These are phyloP conservation scores for Salix purpurea DNA, from an alignment of 345 rosid genomes.

Conservation along the genomic window DNA sequence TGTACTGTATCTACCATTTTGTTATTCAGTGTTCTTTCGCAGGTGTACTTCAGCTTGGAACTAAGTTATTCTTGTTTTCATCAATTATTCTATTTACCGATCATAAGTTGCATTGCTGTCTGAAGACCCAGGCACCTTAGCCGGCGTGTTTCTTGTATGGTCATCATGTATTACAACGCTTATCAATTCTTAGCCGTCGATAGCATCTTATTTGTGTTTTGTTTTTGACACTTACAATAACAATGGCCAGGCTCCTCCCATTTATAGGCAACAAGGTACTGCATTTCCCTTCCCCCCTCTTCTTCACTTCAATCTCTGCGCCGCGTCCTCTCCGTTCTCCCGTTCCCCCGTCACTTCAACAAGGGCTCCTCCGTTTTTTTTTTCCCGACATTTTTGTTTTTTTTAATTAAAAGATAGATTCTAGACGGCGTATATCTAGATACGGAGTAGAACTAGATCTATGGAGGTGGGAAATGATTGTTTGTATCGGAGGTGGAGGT, in stretches of 20 bases:
- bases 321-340: no score
- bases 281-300: background rate
- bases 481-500: constrained; percentile 13
- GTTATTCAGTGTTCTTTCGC: background rate
- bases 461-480: background rate
- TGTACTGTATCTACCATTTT: background rate
- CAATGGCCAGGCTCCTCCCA: background rate
- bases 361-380: no score
- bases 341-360: background rate
- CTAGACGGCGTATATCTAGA: no score
- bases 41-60: background rate
- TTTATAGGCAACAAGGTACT: background rate
- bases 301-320: background rate
- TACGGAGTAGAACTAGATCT: no score
- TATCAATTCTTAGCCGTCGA: background rate
- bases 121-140: background rate
- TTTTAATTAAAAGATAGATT: no score
- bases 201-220: background rate
- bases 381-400: no score
- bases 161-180: background rate
- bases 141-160: background rate
- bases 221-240: background rate
- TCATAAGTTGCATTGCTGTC: background rate
- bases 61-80: no score
- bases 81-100: no score